Base-by-base conservation (phyloP, 345 rosid genomes). In the Aethionema arabicum region DNA sequence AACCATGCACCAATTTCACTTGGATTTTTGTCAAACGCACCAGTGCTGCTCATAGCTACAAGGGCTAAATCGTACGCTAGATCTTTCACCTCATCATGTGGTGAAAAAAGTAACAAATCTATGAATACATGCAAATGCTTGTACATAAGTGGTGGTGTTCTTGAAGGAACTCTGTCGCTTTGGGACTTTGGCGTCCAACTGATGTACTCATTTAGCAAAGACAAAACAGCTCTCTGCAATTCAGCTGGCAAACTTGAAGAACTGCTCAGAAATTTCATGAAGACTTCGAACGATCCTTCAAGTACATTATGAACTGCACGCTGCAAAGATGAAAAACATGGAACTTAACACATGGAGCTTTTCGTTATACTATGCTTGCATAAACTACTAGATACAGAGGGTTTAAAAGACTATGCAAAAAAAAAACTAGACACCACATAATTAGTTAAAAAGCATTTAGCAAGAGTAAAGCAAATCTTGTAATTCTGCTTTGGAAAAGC, bases 201-300 rank as follows among this genome's bases (percentile, higher is more conserved):
- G 52, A 90, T 70, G 62, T 71, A 85, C 70, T 84, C 96, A 68
- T 52, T 73, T 51, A 93, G 77, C 64, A 93, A 76, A 60, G 83
- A 73, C 63, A 93, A 77, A 32, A 87, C 70, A 47, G 97, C 83
- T 51, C 62, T 33, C 68, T 79, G 90, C 66, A 87, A 65, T 77
- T 77, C 74, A 70, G 67, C 63, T 12, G 90, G 78, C 45, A 82
- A 70, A 59, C 78, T 74, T 63, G 77, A 71, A 74, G 88, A 77
- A 60, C 70, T 72, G 67, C 64, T 78, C 68, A 85, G 73, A 77
- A 76, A 71, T 73, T 80, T 83, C 75, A 83, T 69, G 65, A 87
- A 84, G 80, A 85, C 78, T 37, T 93, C 96, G 78, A 87, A 85
- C 3, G 88, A 84, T 62, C 95, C 96, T 72, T 93, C 97, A 77